A percentile compares a stretch with the other conserved stretches of the same genome.
These are phyloP conservation scores for Beauveria sp. DNA, from an alignment of 2,329 filamentous ascomycete genomes.

Conservation along the genomic window DNA sequence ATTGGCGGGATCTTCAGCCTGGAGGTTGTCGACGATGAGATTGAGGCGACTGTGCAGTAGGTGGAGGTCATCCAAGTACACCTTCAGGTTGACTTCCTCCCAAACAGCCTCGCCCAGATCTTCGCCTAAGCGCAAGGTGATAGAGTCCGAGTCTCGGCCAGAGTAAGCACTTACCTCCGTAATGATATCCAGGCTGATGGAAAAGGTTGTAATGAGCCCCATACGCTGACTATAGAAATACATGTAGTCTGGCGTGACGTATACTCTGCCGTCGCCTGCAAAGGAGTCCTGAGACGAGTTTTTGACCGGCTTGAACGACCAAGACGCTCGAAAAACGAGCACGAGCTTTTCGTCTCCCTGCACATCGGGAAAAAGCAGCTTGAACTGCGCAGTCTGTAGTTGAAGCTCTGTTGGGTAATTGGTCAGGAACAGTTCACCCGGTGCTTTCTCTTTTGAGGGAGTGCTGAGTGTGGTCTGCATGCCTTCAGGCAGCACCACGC, in stretches of 20 bases:
- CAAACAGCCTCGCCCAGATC: constrained; percentile 55
- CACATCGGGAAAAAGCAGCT: constrained; percentile 79
- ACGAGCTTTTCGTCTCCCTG: constrained; percentile 73
- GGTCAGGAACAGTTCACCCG: constrained; percentile 54
- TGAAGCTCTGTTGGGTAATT: constrained; percentile 77
- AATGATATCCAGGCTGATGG: constrained; percentile 66
- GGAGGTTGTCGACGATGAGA: constrained; percentile 73
- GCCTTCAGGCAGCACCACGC: constrained; percentile 29
- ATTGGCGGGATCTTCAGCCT: constrained; percentile 60
- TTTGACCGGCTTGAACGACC: constrained; percentile 49
- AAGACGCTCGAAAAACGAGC: constrained; percentile 87
- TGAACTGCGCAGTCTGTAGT: constrained; percentile 87
- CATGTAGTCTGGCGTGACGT: constrained; percentile 77
- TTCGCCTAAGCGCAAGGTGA: constrained; percentile 71
- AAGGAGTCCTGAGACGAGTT: constrained; percentile 40
- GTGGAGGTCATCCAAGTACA: constrained; percentile 80
- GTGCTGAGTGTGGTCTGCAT: constrained; percentile 23
- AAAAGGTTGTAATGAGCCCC: constrained; percentile 79
- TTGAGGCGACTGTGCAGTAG: constrained; percentile 80
- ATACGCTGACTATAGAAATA: constrained; percentile 97
- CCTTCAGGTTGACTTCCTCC: constrained; percentile 77
- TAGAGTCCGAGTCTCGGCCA: constrained; percentile 85
- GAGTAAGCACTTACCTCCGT: constrained; percentile 84
- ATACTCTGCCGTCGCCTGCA: constrained; percentile 64
- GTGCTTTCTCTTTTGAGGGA: constrained; percentile 23